Evolutionary conservation across 1,139 yeast genomes (phyloP).

Genomic region (Nakaseomyces uthaithaninus): DNA sequence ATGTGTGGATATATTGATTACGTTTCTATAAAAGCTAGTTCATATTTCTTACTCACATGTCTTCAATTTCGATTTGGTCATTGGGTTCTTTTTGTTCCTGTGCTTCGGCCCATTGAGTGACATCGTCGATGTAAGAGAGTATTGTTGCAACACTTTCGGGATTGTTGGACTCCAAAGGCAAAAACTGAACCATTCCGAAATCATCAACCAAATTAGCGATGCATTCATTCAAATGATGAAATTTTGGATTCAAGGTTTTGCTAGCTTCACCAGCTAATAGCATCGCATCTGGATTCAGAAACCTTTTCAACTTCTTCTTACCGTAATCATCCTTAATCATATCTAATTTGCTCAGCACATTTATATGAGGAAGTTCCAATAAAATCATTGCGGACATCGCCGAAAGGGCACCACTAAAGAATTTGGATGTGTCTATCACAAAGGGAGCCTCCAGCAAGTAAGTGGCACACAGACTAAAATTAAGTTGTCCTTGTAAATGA

Average conservation of each 20-base stretch:
- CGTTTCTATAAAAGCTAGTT: not conserved
- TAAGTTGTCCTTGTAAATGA: slow-evolving; percentile 69
- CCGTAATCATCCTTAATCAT: slow-evolving; percentile 69
- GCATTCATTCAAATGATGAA: slow-evolving; percentile 61
- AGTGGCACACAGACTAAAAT: slow-evolving; percentile 85
- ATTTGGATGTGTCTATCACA: slow-evolving; percentile 80
- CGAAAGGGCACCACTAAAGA: slow-evolving; percentile 87
- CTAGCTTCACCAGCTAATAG: slow-evolving; percentile 48
- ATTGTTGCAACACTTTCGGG: slow-evolving; percentile 77
- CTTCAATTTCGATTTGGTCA: slow-evolving; percentile 61
- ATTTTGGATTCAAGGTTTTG: slow-evolving; percentile 60
- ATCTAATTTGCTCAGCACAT: slow-evolving; percentile 78
- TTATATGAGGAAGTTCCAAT: slow-evolving; percentile 88
- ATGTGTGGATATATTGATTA: not conserved
- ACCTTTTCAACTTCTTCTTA: slow-evolving; percentile 69
- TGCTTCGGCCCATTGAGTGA: slow-evolving; percentile 93
- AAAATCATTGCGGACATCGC: slow-evolving; percentile 99
- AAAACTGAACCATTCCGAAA: slow-evolving; percentile 96
- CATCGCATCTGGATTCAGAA: slow-evolving; percentile 85
- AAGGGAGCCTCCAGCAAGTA: slow-evolving; percentile 91
- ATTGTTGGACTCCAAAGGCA: slow-evolving; percentile 79
- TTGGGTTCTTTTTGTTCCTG: slow-evolving; percentile 96
- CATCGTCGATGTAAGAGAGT: slow-evolving; percentile 87
- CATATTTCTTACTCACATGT: slow-evolving; percentile 23
- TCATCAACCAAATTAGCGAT: slow-evolving; percentile 91